Base-by-base conservation (phyloP, 78 protist genomes). In the Creolimax fragrantissima region DNA sequence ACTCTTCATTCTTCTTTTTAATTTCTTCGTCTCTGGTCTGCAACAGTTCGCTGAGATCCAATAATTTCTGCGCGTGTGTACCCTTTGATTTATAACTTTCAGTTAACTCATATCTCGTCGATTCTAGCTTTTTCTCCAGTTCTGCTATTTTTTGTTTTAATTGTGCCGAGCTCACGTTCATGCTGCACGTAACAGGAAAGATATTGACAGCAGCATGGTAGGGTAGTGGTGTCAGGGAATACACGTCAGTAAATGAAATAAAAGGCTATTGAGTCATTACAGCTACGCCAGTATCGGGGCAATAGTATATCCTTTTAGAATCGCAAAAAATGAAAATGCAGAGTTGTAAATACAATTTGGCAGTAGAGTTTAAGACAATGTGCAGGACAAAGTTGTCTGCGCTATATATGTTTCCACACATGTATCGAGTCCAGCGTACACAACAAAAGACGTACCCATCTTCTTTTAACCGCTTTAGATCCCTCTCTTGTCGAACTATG, bases 81-180 rank as follows among this genome's bases (percentile, higher is more conserved):
- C 91, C 91, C 81, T 89, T 89, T 5, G 5, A 42, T 43, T 89
- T 89, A 83, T 89, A 89, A 35, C 41, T 24, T 6, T 89, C 91
- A 41, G 81, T 89, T 37, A 89, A 58, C 91, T 89, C 91, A 35
- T 89, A 42, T 3, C 45, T 74, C 35, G 91, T 42, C n/a, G 41
- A 3, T 41, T 11, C 35, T 6, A 89, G 91, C 36, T 24, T 3
- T 5, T 41, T 83, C 32, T 89, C 66, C 35, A 89, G 81, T 43
- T 4, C 37, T 11, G n/a, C 4, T 42, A 89, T 35, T 35, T 39
- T 4, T 45, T 85, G 24, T 5, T 32, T 6, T 36, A 35, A 17
- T 11, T 83, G 41, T 41, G 5, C 41, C 35, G 86, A 6, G 7
- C 86, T 41, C 35, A 35, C 5, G 35, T 6, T 5, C 42, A 83